These are phyloP conservation scores for Sinapis alba DNA, from an alignment of 441 rosid species.

Conservation along the genomic window DNA sequence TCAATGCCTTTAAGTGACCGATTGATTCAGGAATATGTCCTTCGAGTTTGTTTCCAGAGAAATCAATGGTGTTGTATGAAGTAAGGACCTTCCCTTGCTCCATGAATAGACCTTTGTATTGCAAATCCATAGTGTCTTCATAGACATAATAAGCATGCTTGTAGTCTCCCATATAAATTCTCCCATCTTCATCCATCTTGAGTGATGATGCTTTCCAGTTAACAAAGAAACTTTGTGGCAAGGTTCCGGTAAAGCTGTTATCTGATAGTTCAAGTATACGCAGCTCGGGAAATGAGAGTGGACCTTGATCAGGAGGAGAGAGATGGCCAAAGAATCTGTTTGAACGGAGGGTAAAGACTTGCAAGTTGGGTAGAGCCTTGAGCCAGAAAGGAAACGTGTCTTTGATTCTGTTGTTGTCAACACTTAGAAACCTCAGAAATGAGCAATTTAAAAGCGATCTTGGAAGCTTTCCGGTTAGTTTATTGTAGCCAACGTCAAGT, in stretches of 20 bases:
- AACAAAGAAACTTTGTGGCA: constrained; percentile 31
- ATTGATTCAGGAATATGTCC: constrained; percentile 48
- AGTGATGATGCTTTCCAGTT: constrained; percentile 49
- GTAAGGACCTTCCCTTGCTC: constrained; percentile 52
- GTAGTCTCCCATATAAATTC: constrained; percentile 33
- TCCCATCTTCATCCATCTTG: constrained; percentile 6
- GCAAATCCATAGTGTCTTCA: constrained; percentile 49
- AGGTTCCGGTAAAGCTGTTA: constrained; percentile 25
- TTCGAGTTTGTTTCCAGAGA: constrained; percentile 44
- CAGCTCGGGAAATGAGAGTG: constrained; percentile 50
- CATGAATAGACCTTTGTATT: constrained; percentile 53
- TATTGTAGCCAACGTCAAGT: constrained; percentile 49
- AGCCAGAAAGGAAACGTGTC: too few relatives aligned
- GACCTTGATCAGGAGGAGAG: constrained; percentile 26
- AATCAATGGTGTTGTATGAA: constrained; percentile 45
- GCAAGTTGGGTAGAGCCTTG: too few relatives aligned
- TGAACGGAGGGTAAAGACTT: constrained; percentile 49
- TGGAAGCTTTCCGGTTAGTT: constrained; percentile 51
- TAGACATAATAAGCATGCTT: constrained; percentile 39
- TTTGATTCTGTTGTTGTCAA: too few relatives aligned
- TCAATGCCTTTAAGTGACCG: constrained; percentile 36
- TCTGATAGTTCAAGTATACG: constrained; percentile 62
- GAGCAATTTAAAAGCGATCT: constrained; percentile 49
- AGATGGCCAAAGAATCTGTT: constrained; percentile 49
- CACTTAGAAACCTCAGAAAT: constrained; percentile 38